phyloP scores from a whole-genome alignment of 2,329 filamentous ascomycete species.

The Penicillium sp. region DNA sequence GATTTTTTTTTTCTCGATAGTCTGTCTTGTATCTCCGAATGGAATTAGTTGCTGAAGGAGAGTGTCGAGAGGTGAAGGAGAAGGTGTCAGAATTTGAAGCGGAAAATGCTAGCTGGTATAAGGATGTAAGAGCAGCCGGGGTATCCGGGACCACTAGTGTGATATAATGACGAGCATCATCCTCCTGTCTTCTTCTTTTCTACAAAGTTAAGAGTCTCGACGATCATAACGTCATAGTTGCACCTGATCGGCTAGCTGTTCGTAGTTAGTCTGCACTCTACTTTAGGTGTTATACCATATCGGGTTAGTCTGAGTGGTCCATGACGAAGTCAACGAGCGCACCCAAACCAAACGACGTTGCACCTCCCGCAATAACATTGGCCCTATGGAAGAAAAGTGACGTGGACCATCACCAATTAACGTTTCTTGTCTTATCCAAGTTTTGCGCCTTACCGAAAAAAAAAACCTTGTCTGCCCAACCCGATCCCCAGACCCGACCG shows the following conservation, averaged over 20 bases:
- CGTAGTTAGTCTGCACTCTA: slow-evolving; percentile 20
- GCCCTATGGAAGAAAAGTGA: slow-evolving; percentile 16
- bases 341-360: slow-evolving; percentile 26
- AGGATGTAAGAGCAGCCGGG: slow-evolving; percentile 13
- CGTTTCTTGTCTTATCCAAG: slow-evolving; percentile 18
- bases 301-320: slow-evolving; percentile 19
- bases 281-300: slow-evolving; percentile 15
- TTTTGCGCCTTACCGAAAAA: not conserved
- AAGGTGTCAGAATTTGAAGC: not conserved
- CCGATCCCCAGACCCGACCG: not conserved
- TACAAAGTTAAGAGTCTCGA: slow-evolving; percentile 4
- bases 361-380: slow-evolving; percentile 16
- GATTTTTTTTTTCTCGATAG: not conserved
- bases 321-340: slow-evolving; percentile 30
- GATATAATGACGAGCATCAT: slow-evolving; percentile 27
- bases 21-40: not conserved
- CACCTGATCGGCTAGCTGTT: slow-evolving; percentile 21
- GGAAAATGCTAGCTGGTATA: slow-evolving; percentile 3
- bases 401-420: slow-evolving; percentile 20
- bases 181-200: not conserved
- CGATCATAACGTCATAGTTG: slow-evolving; percentile 37
- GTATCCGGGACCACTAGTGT: slow-evolving; percentile 15
- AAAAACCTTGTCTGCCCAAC: not conserved
- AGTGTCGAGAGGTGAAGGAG: slow-evolving; percentile 3
- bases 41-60: slow-evolving; percentile 1